Percentiles rank a stretch among this genome's conserved stretches.
phyloP scores from a whole-genome alignment of 2,329 filamentous ascomycete species.

The Scedosporium apiospermum region DNA sequence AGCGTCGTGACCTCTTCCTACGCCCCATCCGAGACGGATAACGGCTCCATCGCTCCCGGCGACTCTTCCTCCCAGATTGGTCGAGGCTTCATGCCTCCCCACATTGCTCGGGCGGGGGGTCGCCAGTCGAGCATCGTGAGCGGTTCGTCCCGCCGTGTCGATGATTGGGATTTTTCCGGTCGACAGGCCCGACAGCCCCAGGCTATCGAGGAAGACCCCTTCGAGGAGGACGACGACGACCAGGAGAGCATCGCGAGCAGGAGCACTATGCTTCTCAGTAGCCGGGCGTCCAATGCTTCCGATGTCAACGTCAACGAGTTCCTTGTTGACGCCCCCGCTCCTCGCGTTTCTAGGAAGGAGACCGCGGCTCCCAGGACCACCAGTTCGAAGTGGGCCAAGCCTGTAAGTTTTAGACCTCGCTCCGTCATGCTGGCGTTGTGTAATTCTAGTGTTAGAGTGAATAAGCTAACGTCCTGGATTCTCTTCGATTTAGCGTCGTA shows the following conservation, averaged over 20 bases:
- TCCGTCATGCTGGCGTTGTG: not conserved
- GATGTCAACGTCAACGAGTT: not conserved
- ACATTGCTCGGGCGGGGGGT: not conserved
- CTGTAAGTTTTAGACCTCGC: not conserved
- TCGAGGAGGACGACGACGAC: not conserved
- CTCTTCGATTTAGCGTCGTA: not conserved
- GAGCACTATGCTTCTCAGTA: not conserved
- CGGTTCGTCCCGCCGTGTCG: not conserved
- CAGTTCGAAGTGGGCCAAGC: conserved; percentile 1
- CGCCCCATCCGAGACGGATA: not conserved
- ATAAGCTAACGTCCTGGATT: not conserved
- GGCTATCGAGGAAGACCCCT: not conserved
- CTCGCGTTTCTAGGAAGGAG: not conserved
- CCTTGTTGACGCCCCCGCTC: not conserved
- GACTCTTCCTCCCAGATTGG: not conserved
- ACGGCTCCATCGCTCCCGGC: not conserved
- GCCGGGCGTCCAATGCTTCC: not conserved
- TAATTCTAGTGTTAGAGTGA: not conserved
- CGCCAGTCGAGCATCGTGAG: not conserved
- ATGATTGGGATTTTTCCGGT: not conserved
- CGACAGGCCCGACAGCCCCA: not conserved
- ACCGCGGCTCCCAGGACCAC: not conserved
- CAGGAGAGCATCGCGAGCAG: not conserved
- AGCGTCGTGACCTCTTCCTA: not conserved
- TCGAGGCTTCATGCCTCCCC: not conserved